These are phyloP conservation scores for Amaranthus tricolor DNA, from an alignment of 179 eudicot species.

Conservation along the genomic window DNA sequence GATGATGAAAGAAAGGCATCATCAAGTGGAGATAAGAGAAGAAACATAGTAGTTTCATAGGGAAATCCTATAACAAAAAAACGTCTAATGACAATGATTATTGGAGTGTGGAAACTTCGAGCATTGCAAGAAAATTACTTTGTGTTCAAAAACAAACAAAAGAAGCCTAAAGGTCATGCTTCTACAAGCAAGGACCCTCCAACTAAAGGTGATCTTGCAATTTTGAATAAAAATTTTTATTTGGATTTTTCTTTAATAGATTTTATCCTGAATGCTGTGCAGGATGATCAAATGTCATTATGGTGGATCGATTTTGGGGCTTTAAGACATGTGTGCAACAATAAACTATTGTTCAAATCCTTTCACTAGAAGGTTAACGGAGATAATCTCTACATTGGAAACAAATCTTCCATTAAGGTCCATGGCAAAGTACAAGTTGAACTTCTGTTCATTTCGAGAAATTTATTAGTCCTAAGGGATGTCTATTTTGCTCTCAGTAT, in stretches of 20 bases:
- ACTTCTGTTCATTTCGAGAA: not conserved
- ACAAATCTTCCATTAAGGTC: not conserved
- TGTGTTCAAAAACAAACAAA: no score
- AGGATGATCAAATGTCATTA: not conserved
- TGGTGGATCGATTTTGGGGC: conserved; percentile 7
- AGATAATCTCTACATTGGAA: not conserved
- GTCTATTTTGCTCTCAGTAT: no score
- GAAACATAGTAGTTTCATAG: no score
- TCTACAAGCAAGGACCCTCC: no score
- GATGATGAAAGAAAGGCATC: no score
- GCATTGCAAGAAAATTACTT: no score
- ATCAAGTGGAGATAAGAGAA: no score
- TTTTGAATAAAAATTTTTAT: not conserved
- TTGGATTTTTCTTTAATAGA: not conserved
- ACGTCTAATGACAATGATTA: no score
- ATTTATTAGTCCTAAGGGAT: not conserved
- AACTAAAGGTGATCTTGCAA: no score
- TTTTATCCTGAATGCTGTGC: not conserved
- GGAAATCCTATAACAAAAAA: no score
- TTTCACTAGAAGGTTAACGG: not conserved
- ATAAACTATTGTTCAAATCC: not conserved
- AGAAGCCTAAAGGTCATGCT: no score
- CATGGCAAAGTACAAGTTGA: not conserved
- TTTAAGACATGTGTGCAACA: not conserved
- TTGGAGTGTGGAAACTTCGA: no score